Conservation (phyloP, 2,329 filamentous ascomycete genomes). For the Cadophora sp. region DNA sequence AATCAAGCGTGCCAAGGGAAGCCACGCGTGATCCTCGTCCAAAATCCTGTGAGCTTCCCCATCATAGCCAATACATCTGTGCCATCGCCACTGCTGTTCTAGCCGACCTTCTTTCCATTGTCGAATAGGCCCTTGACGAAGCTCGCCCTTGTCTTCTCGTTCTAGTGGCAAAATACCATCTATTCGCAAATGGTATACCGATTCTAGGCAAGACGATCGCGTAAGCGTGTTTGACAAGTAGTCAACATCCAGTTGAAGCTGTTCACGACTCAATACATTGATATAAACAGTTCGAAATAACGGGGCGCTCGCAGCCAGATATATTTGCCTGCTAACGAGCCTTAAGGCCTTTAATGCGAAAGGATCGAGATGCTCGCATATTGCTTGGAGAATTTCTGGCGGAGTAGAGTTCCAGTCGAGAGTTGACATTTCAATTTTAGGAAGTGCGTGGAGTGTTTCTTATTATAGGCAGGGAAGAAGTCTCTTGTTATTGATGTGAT, state of each 20-base stretch:
- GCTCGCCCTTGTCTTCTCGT: not conserved
- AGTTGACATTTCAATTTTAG: no score
- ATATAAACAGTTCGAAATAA: not conserved
- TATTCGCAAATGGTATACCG: not conserved
- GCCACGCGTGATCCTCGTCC: not conserved
- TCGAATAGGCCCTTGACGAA: not conserved
- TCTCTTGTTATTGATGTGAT: no score
- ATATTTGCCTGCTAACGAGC: not conserved
- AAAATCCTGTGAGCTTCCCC: not conserved
- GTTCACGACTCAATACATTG: not conserved
- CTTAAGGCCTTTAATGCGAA: not conserved
- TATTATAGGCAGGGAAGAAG: no score
- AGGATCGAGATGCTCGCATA: no score
- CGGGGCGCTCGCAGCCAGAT: not conserved
- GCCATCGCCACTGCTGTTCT: not conserved
- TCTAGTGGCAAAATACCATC: not conserved
- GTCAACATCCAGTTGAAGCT: not conserved
- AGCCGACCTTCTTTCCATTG: not conserved
- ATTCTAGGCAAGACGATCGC: not conserved
- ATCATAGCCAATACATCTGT: not conserved
- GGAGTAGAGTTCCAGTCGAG: no score
- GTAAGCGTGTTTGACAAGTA: not conserved
- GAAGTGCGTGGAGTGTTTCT: no score
- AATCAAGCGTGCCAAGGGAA: not conserved
- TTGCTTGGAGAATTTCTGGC: no score